phyloP scores from a whole-genome alignment of 2,329 filamentous ascomycete species.

The Zasmidium citrigriseum region DNA sequence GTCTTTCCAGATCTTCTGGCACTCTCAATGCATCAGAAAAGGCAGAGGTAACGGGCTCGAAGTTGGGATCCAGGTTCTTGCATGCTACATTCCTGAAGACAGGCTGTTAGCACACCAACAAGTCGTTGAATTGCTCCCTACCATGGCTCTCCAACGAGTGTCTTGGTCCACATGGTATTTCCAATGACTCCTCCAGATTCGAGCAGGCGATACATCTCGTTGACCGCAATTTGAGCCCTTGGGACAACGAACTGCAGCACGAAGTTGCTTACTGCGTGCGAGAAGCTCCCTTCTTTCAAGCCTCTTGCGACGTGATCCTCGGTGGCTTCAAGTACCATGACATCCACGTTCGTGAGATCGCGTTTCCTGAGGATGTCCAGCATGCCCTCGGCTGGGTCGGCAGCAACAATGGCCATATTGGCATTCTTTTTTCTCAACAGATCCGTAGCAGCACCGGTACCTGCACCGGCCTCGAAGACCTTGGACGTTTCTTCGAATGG shows the following conservation, averaged over 20 bases:
- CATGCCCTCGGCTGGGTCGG: conserved; percentile 10
- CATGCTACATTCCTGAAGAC: conserved; percentile 9
- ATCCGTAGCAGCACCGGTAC: conserved; percentile 9
- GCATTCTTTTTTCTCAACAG: neutral
- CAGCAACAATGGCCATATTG: conserved; percentile 5
- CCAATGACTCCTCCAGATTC: neutral
- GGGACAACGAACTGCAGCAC: conserved; percentile 10
- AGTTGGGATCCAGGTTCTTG: conserved; percentile 7
- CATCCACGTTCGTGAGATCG: conserved; percentile 4
- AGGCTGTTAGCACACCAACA: neutral
- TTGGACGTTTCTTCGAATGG: conserved; percentile 4
- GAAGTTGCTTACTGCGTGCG: conserved; percentile 13
- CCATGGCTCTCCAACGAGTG: neutral
- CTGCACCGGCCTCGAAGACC: conserved; percentile 15
- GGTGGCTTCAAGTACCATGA: conserved; percentile 8
- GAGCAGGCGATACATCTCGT: conserved; percentile 5
- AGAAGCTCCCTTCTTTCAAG: neutral
- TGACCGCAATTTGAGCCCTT: neutral
- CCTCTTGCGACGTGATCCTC: conserved; percentile 9
- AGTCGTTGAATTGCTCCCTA: neutral
- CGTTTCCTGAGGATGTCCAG: conserved; percentile 2
- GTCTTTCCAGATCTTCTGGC: conserved; percentile 7
- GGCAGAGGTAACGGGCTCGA: neutral
- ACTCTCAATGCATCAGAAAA: neutral
- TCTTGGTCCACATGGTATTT: neutral